These are phyloP conservation scores for Evansstolkia leycettana DNA, from an alignment of 495 filamentous ascomycete species.

Conservation along the genomic window DNA sequence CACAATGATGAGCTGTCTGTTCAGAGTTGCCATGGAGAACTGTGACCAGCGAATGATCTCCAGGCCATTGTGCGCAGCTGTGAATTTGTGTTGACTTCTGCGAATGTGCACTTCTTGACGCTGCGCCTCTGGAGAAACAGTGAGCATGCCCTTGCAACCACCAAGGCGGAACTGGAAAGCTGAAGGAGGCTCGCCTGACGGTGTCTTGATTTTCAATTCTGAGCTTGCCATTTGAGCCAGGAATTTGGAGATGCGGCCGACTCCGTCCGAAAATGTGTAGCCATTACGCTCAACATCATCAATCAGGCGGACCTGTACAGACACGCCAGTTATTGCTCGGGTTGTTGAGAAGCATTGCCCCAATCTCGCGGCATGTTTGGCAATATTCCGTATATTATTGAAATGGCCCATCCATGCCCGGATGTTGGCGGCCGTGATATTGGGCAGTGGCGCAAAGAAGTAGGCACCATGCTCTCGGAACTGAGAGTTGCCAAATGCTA, in stretches of 20 bases:
- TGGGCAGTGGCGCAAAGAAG: slow-evolving; percentile 58
- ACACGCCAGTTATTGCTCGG: slow-evolving; percentile 42
- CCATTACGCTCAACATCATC: slow-evolving; percentile 54
- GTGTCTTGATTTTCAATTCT: slow-evolving; percentile 45
- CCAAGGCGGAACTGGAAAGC: slow-evolving; percentile 86
- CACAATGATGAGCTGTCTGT: slow-evolving; percentile 79
- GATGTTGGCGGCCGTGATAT: slow-evolving; percentile 57
- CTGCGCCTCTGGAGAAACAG: slow-evolving; percentile 48
- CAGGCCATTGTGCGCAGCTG: slow-evolving; percentile 52
- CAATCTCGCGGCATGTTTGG: slow-evolving; percentile 75
- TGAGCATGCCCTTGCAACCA: slow-evolving; percentile 83
- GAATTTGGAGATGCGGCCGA: slow-evolving; percentile 79
- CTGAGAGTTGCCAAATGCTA: slow-evolving; percentile 93
- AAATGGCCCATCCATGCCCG: slow-evolving; percentile 89
- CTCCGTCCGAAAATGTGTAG: slow-evolving; percentile 77
- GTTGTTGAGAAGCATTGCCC: slow-evolving; percentile 97
- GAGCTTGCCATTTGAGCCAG: slow-evolving; percentile 56
- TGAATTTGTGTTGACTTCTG: slow-evolving; percentile 78
- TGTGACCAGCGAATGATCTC: slow-evolving; percentile 78
- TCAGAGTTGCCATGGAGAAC: slow-evolving; percentile 63
- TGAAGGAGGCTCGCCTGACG: slow-evolving; percentile 46
- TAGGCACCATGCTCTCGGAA: slow-evolving; percentile 88
- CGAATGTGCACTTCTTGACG: slow-evolving; percentile 60
- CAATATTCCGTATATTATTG: slow-evolving; percentile 59
- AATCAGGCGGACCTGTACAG: slow-evolving; percentile 29